phyloP scores from a whole-genome alignment of 1,284 basidiomycete species.

The Boletus sp. region DNA sequence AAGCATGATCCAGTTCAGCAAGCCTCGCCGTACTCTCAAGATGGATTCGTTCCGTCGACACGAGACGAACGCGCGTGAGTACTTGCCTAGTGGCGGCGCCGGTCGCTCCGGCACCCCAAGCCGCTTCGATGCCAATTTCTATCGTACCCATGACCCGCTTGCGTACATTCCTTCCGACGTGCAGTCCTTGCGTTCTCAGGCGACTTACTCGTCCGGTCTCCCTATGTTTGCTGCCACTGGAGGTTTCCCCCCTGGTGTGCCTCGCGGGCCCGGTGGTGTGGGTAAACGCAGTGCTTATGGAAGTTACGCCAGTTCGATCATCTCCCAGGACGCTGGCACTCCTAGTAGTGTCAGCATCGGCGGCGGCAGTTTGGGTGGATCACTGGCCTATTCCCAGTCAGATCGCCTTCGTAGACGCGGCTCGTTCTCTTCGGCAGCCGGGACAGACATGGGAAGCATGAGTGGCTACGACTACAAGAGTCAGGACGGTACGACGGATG shows the following conservation, averaged over 20 bases:
- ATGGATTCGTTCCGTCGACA: conserved; percentile 90
- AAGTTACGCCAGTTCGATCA: conserved; percentile 86
- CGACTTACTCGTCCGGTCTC: conserved; percentile 86
- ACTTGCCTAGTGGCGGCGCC: conserved; percentile 37
- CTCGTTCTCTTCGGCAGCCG: conserved; percentile 74
- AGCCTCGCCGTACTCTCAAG: conserved; percentile 82
- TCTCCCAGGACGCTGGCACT: conserved; percentile 81
- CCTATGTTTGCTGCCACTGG: conserved; percentile 76
- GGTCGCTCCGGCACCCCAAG: conserved; percentile 77
- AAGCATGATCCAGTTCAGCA: conserved; percentile 99
- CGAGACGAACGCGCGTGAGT: conserved; percentile 81
- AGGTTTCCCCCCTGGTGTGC: conserved; percentile 62
- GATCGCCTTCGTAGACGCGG: conserved; percentile 62
- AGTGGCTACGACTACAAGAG: conserved; percentile 84
- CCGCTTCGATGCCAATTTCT: conserved; percentile 92
- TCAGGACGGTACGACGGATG: conserved; percentile 70
- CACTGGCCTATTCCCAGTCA: conserved; percentile 78
- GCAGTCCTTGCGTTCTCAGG: conserved; percentile 91
- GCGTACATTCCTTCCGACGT: conserved; percentile 94
- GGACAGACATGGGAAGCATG: conserved; percentile 69
- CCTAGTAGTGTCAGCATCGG: conserved; percentile 48
- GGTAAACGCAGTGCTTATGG: conserved; percentile 74
- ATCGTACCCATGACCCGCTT: conserved; percentile 90
- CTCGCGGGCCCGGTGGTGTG: conserved; percentile 46
- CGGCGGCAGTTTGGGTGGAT: conserved; percentile 38